Conservation (phyloP, 257 asterid species). For the Ballota nigra region DNA sequence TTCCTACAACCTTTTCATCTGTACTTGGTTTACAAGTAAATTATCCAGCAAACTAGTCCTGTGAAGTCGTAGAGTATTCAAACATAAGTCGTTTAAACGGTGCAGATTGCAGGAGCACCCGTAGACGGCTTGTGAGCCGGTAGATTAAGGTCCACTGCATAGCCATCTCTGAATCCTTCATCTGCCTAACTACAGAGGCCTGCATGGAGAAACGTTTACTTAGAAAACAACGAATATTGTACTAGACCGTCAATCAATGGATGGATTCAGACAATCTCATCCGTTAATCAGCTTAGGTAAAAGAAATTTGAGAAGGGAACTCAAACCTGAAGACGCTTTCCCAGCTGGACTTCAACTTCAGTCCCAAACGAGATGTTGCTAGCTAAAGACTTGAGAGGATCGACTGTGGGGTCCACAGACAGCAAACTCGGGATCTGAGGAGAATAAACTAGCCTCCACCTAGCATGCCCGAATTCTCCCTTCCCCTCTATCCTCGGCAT, state of each 20-base stretch:
- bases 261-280: background rate
- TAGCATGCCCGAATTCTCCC: conserved; percentile 98
- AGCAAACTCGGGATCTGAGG: conserved; percentile 96
- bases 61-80: conserved; percentile 90
- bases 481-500: conserved; percentile 99
- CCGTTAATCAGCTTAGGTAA: background rate
- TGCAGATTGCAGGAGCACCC: conserved; percentile 88
- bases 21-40: conserved; percentile 3
- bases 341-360: conserved; percentile 96
- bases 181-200: conserved; percentile 98
- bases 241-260: background rate
- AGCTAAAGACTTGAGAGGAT: conserved; percentile 94
- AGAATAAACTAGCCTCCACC: conserved; percentile 98
- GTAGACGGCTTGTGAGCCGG: conserved; percentile 91
- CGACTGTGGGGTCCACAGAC: conserved; percentile 89
- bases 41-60: conserved; percentile 48
- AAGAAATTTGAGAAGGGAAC: background rate
- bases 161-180: conserved; percentile 99
- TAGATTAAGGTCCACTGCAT: conserved; percentile 99
- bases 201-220: conserved; percentile 26
- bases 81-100: conserved; percentile 92
- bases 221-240: background rate
- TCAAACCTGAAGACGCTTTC: conserved; percentile 97
- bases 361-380: conserved; percentile 98
- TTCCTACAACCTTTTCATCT: background rate